Evolutionary conservation across 2,329 filamentous ascomycete genomes (phyloP).

Genomic region (Aspergillus sp.): DNA sequence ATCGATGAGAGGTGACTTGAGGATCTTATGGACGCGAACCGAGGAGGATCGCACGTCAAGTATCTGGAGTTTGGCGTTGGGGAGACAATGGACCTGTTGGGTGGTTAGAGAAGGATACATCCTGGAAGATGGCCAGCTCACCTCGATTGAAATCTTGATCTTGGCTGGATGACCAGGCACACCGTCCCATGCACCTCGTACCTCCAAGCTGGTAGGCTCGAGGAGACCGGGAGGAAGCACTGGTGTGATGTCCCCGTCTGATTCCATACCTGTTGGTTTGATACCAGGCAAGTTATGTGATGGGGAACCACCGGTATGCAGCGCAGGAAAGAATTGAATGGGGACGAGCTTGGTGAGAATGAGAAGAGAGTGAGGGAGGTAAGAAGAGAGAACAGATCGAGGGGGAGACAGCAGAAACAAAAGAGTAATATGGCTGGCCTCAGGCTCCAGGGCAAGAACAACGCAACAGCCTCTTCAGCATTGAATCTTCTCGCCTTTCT

Average conservation of each 20-base stretch:
- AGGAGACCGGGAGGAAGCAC: slow-evolving; percentile 18
- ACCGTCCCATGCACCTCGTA: slow-evolving; percentile 33
- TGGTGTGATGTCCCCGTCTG: neutral
- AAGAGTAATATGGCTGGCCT: no score
- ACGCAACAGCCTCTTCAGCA: no score
- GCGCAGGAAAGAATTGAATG: neutral
- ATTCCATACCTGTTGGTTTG: neutral
- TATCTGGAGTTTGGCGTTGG: slow-evolving; percentile 22
- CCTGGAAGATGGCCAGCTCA: slow-evolving; percentile 14
- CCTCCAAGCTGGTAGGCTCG: slow-evolving; percentile 22
- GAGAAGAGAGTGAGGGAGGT: neutral
- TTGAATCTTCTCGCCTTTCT: no score
- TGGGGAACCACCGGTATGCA: neutral
- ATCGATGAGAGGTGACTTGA: slow-evolving; percentile 10
- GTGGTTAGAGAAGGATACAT: neutral
- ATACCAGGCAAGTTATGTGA: no score
- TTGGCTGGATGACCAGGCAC: slow-evolving; percentile 21
- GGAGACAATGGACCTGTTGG: slow-evolving; percentile 23
- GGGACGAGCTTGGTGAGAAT: neutral
- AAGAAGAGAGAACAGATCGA: neutral
- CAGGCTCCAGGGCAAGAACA: neutral
- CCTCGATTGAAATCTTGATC: slow-evolving; percentile 30
- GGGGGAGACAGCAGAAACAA: neutral
- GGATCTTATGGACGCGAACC: slow-evolving; percentile 11
- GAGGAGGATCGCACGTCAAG: slow-evolving; percentile 16